These are phyloP conservation scores for Hibiscus mutabilis DNA, from an alignment of 345 rosid species.

Conservation along the genomic window DNA sequence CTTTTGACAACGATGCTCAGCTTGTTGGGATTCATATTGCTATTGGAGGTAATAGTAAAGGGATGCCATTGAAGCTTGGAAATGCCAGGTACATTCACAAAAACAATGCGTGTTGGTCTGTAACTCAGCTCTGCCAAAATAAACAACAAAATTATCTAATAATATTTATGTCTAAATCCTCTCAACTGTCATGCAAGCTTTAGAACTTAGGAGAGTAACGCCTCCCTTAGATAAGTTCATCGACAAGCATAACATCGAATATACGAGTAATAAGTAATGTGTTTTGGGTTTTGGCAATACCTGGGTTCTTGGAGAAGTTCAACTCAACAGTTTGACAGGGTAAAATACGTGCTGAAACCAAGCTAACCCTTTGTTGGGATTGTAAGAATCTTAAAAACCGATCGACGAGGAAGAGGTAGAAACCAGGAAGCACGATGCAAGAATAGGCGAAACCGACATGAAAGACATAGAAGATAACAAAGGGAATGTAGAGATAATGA, in stretches of 20 bases:
- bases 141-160: neutral
- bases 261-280: neutral
- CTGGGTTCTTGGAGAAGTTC: conserved; percentile 45
- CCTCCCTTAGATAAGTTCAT: neutral
- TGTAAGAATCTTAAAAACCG: conserved; percentile 53
- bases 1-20: conserved; percentile 53
- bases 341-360: conserved; percentile 38
- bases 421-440: conserved; percentile 45
- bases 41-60: conserved; percentile 58
- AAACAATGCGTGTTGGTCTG: conserved; percentile 54
- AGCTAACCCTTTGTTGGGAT: conserved; percentile 29
- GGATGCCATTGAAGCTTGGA: conserved; percentile 92
- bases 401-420: conserved; percentile 53
- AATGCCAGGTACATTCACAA: conserved; percentile 60
- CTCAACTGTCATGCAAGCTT: too few species aligned
- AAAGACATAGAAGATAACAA: conserved; percentile 38
- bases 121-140: conserved; percentile 42
- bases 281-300: conserved; percentile 13
- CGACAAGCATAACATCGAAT: neutral
- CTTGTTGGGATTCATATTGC: conserved; percentile 46
- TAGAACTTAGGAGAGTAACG: too few species aligned
- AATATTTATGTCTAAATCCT: neutral
- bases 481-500: conserved; percentile 50
- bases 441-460: conserved; percentile 45
- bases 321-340: conserved; percentile 44